These are phyloP conservation scores for Mycogone perniciosa DNA, from an alignment of 2,329 filamentous ascomycete genomes.

Conservation along the genomic window DNA sequence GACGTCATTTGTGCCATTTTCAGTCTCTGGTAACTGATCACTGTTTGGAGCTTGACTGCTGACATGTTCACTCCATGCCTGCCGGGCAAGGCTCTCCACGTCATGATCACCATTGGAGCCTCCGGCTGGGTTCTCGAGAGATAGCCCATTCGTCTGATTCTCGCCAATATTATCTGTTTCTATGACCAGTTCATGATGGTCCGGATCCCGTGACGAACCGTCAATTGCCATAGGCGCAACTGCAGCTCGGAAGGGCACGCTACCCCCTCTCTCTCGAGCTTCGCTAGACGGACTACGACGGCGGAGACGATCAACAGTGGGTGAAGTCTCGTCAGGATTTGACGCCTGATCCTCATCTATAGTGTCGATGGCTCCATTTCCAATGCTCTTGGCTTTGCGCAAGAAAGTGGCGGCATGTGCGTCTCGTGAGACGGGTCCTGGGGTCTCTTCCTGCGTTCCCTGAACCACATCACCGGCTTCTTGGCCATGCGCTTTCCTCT, in stretches of 20 bases:
- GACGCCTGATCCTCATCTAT: constrained; percentile 17
- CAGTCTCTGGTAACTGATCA: constrained; percentile 7
- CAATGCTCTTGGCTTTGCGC: constrained; percentile 6
- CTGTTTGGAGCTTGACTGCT: constrained; percentile 21
- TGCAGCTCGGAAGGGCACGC: constrained; percentile 12
- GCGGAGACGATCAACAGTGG: constrained; percentile 22
- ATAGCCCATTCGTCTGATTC: too few relatives aligned
- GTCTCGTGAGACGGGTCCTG: constrained; percentile 2
- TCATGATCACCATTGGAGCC: constrained; percentile 17
- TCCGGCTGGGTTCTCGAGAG: not conserved
- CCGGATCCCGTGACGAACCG: constrained; percentile 7
- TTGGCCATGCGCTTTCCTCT: constrained; percentile 22
- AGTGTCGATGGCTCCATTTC: constrained; percentile 11
- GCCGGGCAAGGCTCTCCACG: constrained; percentile 26
- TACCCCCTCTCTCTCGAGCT: constrained; percentile 23
- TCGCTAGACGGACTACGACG: constrained; percentile 22
- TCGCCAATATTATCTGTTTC: constrained; percentile 2
- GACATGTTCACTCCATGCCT: constrained; percentile 30
- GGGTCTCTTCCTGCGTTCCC: constrained; percentile 15
- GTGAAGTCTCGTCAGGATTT: constrained; percentile 21
- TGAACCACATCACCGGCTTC: constrained; percentile 16
- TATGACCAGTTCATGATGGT: constrained; percentile 6
- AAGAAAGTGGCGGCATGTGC: constrained; percentile 10
- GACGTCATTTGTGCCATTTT: not conserved
- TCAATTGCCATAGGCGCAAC: constrained; percentile 14